Evolutionary conservation across 805 yeast genomes (phyloP).

Genomic region (Kodamaea laetipori): DNA sequence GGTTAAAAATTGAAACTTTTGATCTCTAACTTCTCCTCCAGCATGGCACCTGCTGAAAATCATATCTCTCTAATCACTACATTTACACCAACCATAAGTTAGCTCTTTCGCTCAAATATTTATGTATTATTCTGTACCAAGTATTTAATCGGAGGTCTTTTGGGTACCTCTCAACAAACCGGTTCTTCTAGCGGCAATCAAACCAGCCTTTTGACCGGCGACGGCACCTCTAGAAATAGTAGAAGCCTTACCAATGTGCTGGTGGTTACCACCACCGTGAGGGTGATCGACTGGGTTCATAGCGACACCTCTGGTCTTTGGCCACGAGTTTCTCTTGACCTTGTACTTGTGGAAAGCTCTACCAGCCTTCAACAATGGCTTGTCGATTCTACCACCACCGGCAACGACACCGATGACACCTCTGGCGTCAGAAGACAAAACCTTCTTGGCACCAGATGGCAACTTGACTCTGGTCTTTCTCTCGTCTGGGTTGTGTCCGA

Average conservation of each 20-base stretch:
- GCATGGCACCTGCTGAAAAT: too few species aligned
- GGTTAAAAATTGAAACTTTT: too few species aligned
- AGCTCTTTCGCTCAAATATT: conserved; percentile 5
- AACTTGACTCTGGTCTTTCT: conserved; percentile 98
- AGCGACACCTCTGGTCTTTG: conserved; percentile 99
- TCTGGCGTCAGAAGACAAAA: conserved; percentile 93
- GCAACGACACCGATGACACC: conserved; percentile 99
- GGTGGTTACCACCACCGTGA: conserved; percentile 99
- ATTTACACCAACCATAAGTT: too few species aligned
- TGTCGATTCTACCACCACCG: conserved; percentile 99
- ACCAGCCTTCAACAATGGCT: conserved; percentile 99
- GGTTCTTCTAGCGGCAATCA: conserved; percentile 99
- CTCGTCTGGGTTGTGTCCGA: conserved; percentile 99
- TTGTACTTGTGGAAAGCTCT: conserved; percentile 99
- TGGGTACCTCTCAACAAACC: conserved; percentile 99
- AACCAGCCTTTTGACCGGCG: conserved; percentile 99
- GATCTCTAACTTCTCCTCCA: too few species aligned
- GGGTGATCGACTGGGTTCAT: conserved; percentile 99
- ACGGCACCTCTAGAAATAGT: conserved; percentile 99
- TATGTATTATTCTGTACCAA: conserved; percentile 13
- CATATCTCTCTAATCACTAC: too few species aligned
- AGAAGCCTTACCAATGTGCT: conserved; percentile 99
- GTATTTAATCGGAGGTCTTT: conserved; percentile 56
- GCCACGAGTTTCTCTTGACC: conserved; percentile 99
- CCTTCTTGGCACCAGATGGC: conserved; percentile 99